Evolutionary conservation across 768 basidiomycete species (phyloP).

Genomic region (Kwoniella mangroviensis): DNA sequence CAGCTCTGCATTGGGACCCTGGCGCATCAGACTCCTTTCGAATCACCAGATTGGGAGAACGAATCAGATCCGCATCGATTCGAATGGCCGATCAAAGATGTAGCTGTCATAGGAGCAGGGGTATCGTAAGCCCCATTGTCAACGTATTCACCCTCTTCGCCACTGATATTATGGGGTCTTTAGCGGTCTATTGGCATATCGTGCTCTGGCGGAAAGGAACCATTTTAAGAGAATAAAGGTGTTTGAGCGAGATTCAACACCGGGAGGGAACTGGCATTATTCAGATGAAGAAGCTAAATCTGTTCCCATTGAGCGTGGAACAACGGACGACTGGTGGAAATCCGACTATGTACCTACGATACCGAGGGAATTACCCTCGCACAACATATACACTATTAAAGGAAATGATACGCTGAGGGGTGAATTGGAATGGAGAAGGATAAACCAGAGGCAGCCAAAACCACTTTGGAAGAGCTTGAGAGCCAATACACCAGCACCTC

Average conservation of each 20-base stretch:
- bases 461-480: slow-evolving; percentile 29
- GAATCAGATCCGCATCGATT: slow-evolving; percentile 19
- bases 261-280: slow-evolving; percentile 44
- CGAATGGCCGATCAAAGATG: slow-evolving; percentile 33
- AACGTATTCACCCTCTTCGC: not conserved
- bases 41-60: not conserved
- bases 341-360: slow-evolving; percentile 19
- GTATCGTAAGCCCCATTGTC: slow-evolving; percentile 20
- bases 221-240: slow-evolving; percentile 25
- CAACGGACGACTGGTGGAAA: slow-evolving; percentile 29
- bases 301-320: slow-evolving; percentile 18
- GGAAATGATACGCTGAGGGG: not conserved
- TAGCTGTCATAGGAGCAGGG: slow-evolving; percentile 42
- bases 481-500: slow-evolving; percentile 29
- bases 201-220: slow-evolving; percentile 4
- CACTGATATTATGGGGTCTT: too few relatives aligned
- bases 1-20: not conserved
- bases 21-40: not conserved
- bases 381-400: slow-evolving; percentile 1
- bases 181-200: slow-evolving; percentile 27
- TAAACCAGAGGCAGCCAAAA: slow-evolving; percentile 21
- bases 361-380: slow-evolving; percentile 1
- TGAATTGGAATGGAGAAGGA: slow-evolving; percentile 18
- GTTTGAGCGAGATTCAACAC: slow-evolving; percentile 33
- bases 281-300: slow-evolving; percentile 21